Evolutionary conservation across 176 grass and related monocot species (phyloP).

Genomic region (Avena sativa): DNA sequence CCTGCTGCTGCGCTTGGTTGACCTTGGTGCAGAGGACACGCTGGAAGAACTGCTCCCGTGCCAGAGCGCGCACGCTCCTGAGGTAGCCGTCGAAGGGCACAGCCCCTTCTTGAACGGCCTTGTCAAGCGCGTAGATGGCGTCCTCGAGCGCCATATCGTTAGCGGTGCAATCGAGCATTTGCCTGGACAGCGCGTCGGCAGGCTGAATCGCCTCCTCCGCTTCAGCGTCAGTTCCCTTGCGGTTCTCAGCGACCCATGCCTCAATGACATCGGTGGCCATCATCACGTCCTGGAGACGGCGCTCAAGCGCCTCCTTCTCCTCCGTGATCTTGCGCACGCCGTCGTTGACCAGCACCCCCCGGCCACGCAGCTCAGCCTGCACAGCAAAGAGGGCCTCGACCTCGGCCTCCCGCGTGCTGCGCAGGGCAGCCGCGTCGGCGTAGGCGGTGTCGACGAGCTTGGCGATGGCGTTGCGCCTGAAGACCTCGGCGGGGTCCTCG

Average conservation of each 20-base stretch:
- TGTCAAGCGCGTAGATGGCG: not conserved
- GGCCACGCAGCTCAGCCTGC: constrained; percentile 1
- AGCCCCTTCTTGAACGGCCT: not conserved
- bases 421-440: not conserved
- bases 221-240: not conserved
- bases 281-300: not conserved
- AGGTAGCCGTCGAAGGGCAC: not conserved
- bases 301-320: not conserved
- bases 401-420: not conserved
- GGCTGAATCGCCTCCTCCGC: not conserved
- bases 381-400: not conserved
- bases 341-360: not conserved
- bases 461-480: not conserved
- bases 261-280: not conserved
- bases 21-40: not conserved
- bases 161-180: not conserved
- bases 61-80: not conserved
- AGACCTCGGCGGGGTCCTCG: not conserved
- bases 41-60: constrained; percentile 7
- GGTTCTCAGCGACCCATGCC: not conserved
- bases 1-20: not conserved
- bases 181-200: not conserved
- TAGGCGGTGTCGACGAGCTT: constrained; percentile 6
- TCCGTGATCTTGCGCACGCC: not conserved
- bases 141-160: not conserved